A percentile compares a stretch with the other conserved stretches of the same genome.
phyloP scores from a whole-genome alignment of 768 basidiomycete genomes.

The Trametopsis cervina region DNA sequence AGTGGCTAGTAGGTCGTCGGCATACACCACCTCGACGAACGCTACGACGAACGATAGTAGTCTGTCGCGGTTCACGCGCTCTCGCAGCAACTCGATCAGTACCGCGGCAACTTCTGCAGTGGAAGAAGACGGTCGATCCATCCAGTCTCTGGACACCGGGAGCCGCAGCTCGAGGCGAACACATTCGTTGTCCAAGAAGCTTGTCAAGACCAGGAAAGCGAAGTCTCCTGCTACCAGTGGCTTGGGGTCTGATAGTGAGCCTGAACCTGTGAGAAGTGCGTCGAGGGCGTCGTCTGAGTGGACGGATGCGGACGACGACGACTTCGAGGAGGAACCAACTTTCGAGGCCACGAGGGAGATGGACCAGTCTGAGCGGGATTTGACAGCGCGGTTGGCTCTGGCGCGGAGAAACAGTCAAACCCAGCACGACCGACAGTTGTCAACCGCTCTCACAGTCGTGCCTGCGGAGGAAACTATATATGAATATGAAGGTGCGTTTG shows the following conservation, averaged over 20 bases:
- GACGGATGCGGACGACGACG: slow-evolving; percentile 36
- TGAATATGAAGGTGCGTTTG: slow-evolving; percentile 45
- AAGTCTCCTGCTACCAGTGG: slow-evolving; percentile 29
- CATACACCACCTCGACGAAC: slow-evolving; percentile 61
- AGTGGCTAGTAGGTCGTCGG: slow-evolving; percentile 60
- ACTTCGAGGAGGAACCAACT: slow-evolving; percentile 33
- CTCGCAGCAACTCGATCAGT: slow-evolving; percentile 54
- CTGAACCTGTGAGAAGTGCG: slow-evolving; percentile 21
- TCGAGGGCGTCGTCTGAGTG: slow-evolving; percentile 39
- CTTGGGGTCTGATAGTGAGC: slow-evolving; percentile 26
- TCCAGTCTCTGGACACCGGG: slow-evolving; percentile 8
- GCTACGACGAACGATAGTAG: slow-evolving; percentile 50
- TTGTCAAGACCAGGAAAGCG: slow-evolving; percentile 36
- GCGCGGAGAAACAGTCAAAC: slow-evolving; percentile 80
- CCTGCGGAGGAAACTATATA: slow-evolving; percentile 65
- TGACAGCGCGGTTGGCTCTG: slow-evolving; percentile 71
- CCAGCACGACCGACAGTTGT: slow-evolving; percentile 46
- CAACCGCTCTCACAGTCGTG: slow-evolving; percentile 35
- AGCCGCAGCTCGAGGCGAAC: slow-evolving; percentile 32
- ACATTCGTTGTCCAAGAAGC: slow-evolving; percentile 34
- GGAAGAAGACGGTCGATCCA: slow-evolving; percentile 48
- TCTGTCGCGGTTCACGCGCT: slow-evolving; percentile 61
- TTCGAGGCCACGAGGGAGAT: slow-evolving; percentile 29
- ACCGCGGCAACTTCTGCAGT: slow-evolving; percentile 58
- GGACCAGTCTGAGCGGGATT: slow-evolving; percentile 69